Evolutionary conservation across 352 stramenopile genomes (phyloP), one percentile per base, ranked within the genome.

Genomic region (Phytophthora boehmeriae): DNA sequence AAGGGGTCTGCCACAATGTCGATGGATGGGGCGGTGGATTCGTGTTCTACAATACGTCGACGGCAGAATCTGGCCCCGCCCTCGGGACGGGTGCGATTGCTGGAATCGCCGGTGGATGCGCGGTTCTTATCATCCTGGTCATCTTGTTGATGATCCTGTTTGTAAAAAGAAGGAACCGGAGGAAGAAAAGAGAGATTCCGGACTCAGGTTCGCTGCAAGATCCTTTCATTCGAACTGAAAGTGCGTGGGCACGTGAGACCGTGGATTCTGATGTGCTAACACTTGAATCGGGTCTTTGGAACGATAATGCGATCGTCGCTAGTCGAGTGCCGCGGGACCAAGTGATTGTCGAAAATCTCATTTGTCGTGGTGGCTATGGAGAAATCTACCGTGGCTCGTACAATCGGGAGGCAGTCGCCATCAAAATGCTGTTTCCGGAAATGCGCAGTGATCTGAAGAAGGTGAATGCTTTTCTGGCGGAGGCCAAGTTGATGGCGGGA

Each of bases 321-420:
- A 48, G 53, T 9, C 53, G 63, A 2, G 41, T 72, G 5, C 62
- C 67, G 13, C 27, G 67, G 10, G 52, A 68, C 11, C 47, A 63
- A n/a, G 22, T 75, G 6, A 2, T 49, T 1, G 27, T 48, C 14
- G 17, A 42, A 4, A 17, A 61, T 10, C 62, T 68, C 23, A 28
- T 75, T 35, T 60, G 56, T 23, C 23, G 58, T 4, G 75, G 75
- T 10, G 48, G 17, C 3, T 80, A 71, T 32, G 68, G 63, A 0
- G 60, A 78, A 17, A 61, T 81, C 14, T 81, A 66, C 61, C 10
- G 11, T 8, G 73, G 68, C 0, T 10, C 11, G 4, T 76, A 63
- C 46, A 46, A 65, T 14, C 9, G 55, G 13, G 9, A 75, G 19
- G 25, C 44, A n/a, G 68, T 81, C 1, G 60, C 65, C 0, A 58